phyloP scores from a whole-genome alignment of 1,284 basidiomycete genomes.

The Irpex rosettiformis region DNA sequence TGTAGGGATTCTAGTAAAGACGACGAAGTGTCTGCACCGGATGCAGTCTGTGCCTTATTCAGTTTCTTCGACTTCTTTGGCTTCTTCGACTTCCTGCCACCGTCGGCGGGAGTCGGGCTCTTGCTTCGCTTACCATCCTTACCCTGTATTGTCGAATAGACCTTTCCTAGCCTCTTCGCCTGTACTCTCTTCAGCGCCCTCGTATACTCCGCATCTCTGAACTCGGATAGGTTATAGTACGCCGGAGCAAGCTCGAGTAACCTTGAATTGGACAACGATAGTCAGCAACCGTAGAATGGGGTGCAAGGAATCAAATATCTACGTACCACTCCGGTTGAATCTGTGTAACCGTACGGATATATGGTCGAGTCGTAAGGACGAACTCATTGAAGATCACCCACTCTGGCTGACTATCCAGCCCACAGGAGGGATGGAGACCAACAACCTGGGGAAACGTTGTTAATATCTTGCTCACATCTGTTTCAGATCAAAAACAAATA shows the following conservation, averaged over 20 bases:
- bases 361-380: slow-evolving; percentile 86
- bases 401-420: slow-evolving; percentile 88
- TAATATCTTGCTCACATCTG: too few species aligned
- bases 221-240: slow-evolving; percentile 76
- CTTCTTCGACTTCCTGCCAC: background rate
- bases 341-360: slow-evolving; percentile 91
- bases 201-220: slow-evolving; percentile 76
- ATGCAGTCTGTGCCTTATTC: too few species aligned
- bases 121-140: background rate
- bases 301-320: background rate
- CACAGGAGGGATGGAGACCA: slow-evolving; percentile 89
- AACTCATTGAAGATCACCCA: slow-evolving; percentile 99
- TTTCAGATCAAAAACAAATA: slow-evolving; percentile 22
- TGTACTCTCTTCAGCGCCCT: slow-evolving; percentile 51
- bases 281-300: background rate
- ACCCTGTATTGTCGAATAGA: too few species aligned
- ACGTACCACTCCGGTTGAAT: slow-evolving; percentile 85
- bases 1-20: too few species aligned
- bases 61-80: background rate
- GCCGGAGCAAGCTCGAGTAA: slow-evolving; percentile 76
- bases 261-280: slow-evolving; percentile 38
- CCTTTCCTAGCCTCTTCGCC: slow-evolving; percentile 32
- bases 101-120: background rate
- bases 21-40: too few species aligned
- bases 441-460: too few species aligned